Percentiles rank a stretch among this genome's conserved stretches.
Evolutionary conservation across 495 filamentous ascomycete species (phyloP).

Genomic region (Antarctomyces pellizariae): DNA sequence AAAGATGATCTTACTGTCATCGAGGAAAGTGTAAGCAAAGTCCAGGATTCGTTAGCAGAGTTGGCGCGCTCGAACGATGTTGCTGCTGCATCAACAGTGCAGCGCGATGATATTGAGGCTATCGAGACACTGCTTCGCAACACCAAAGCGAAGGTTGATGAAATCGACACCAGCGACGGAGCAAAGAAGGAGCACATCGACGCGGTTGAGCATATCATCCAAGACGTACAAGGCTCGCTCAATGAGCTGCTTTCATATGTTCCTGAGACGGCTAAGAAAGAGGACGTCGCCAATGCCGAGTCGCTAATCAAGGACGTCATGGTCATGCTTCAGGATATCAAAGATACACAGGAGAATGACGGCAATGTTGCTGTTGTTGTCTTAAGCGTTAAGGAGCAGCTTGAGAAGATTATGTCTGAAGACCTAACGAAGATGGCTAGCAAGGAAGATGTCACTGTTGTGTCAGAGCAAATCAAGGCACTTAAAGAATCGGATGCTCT

Average conservation of each 20-base stretch:
- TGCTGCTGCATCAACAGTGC: too few species aligned
- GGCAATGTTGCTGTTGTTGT: constrained; percentile 50
- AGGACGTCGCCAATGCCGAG: constrained; percentile 56
- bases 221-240: constrained; percentile 47
- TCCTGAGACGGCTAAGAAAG: constrained; percentile 42
- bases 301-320: constrained; percentile 53
- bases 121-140: constrained; percentile 73
- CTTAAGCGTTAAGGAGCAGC: constrained; percentile 51
- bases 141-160: constrained; percentile 63
- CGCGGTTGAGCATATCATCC: constrained; percentile 40
- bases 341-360: constrained; percentile 32
- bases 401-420: constrained; percentile 44
- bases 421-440: constrained; percentile 42
- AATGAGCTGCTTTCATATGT: constrained; percentile 30
- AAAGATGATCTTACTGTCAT: constrained; percentile 11
- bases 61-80: constrained; percentile 19
- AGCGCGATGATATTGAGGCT: constrained; percentile 59
- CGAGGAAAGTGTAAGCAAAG: constrained; percentile 15
- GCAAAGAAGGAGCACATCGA: constrained; percentile 60
- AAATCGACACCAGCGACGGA: constrained; percentile 34
- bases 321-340: constrained; percentile 51
- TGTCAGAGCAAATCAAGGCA: constrained; percentile 36
- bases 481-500: constrained; percentile 55
- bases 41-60: constrained; percentile 30
- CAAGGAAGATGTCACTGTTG: constrained; percentile 28